These are phyloP conservation scores for Colletotrichum sp. DNA, from an alignment of 2,329 filamentous ascomycete genomes.

Conservation along the genomic window DNA sequence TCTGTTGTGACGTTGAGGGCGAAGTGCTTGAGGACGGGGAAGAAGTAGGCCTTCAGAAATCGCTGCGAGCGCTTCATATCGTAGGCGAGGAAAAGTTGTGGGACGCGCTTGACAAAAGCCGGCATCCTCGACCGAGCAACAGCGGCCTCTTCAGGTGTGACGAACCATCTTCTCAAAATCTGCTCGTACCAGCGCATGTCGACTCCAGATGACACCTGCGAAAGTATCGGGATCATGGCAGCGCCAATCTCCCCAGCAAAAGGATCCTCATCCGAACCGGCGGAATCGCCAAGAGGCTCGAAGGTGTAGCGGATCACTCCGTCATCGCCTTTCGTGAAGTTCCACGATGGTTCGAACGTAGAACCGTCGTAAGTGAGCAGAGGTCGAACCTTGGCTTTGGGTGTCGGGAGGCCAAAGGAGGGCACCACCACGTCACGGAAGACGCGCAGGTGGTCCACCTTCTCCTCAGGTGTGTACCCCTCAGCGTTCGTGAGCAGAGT, in stretches of 20 bases:
- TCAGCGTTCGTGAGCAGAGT: constrained; percentile 2
- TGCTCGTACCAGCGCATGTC: constrained; percentile 16
- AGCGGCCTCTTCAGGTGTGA: not conserved
- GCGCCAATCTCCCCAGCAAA: not conserved
- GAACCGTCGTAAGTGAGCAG: constrained; percentile 13
- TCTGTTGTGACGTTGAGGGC: constrained; percentile 21
- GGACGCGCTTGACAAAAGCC: constrained; percentile 10
- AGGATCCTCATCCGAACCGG: constrained; percentile 1
- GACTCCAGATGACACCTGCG: not conserved
- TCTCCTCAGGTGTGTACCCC: constrained; percentile 5
- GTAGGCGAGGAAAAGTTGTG: constrained; percentile 26
- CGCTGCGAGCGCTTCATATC: constrained; percentile 24
- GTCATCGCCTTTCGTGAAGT: constrained; percentile 6
- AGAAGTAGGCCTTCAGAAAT: constrained; percentile 26
- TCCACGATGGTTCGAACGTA: constrained; percentile 10
- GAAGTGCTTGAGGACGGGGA: constrained; percentile 26
- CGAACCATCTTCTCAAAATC: not conserved
- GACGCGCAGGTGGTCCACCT: constrained; percentile 13
- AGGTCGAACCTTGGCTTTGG: not conserved
- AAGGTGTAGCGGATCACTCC: constrained; percentile 4
- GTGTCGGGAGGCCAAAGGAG: constrained; percentile 4
- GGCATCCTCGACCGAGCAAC: not conserved
- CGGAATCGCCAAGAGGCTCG: constrained; percentile 2
- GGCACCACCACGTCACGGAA: constrained; percentile 16
- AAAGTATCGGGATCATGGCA: not conserved